Evolutionary conservation across 2,329 filamentous ascomycete genomes (phyloP).

Genomic region (Ophiosphaerella narmari): DNA sequence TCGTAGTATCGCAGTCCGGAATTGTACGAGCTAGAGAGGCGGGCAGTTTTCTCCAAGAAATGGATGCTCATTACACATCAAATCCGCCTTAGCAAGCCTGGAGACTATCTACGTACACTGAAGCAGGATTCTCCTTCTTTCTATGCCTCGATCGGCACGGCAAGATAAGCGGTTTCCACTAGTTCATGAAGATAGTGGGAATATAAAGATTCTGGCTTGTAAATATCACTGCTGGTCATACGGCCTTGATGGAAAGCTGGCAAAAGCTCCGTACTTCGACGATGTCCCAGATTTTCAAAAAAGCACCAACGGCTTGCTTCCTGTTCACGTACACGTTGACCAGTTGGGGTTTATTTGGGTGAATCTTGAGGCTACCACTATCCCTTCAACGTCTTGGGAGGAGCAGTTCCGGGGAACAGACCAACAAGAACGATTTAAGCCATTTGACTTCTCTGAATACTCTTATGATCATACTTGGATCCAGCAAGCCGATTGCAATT

Average conservation of each 20-base stretch:
- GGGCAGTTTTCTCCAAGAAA: conserved; percentile 59
- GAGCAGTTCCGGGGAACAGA: no score
- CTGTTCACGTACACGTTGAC: conserved; percentile 42
- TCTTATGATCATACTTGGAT: no score
- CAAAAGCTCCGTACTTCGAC: conserved; percentile 52
- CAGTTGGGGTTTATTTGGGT: conserved; percentile 43
- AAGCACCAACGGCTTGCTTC: conserved; percentile 40
- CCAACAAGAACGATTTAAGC: no score
- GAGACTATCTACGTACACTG: conserved; percentile 61
- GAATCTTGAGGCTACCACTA: conserved; percentile 13
- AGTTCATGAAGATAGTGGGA: conserved; percentile 50
- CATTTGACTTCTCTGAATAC: no score
- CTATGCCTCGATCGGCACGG: conserved; percentile 46
- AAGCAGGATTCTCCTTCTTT: conserved; percentile 49
- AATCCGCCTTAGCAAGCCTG: conserved; percentile 55
- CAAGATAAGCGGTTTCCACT: conserved; percentile 50
- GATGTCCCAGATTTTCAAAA: conserved; percentile 48
- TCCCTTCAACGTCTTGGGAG: no score
- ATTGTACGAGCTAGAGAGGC: conserved; percentile 54
- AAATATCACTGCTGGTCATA: conserved; percentile 56
- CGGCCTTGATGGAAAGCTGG: conserved; percentile 48
- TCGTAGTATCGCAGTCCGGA: conserved; percentile 47
- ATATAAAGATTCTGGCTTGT: conserved; percentile 48
- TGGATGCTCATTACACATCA: conserved; percentile 63
- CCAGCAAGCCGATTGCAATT: no score